Evolutionary conservation across 148 eudicot species (phyloP), one percentile per base, ranked within the genome.

Genomic region (Tetragonia tetragonoides): DNA sequence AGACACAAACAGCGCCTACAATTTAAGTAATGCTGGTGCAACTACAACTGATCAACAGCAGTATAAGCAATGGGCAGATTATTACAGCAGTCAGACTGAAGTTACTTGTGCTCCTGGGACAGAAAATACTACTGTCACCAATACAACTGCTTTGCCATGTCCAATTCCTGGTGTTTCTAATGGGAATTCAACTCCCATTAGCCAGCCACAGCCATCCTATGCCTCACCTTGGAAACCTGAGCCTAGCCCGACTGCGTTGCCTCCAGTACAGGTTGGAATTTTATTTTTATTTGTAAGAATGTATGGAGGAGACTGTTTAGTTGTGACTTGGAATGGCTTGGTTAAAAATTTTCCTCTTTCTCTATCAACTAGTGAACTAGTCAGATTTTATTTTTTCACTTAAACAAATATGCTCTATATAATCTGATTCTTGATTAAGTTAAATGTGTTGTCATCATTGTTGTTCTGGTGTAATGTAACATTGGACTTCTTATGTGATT

Each of bases 31-130:
- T 77, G 88, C 83, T 72, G 79, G 83, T 79, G 75, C 94, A 66
- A 68, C 88, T 81, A 84, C 79, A 24, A 85, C 87, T 75, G 91
- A 93, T 85, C 94, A 90, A 84, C 96, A 86, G 70, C 89, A 90
- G 21, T 87, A 89, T 84, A 90, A 88, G 84, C 99, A 91, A 75
- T 95, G 99, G 99, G 86, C 94, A n/a, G 99, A 93, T 72, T 95
- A 93, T 85, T 93, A 95, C 83, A 90, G 86, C 78, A 93, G 86
- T 80, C 97, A 91, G 83, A 88, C 93, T 10, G 99, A 95, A 78
- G 97, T 91, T 78, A 89, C 89, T 59, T 95, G 99, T 90, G 97
- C 99, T 81, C 99, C 99, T 77, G 99, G 99, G 73, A 95, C 99
- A 18, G 99, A 95, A 83, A 89, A 90, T 68, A 79, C 88, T 57